phyloP scores from a whole-genome alignment of 257 asterid genomes.

The Solanum paucissectum region DNA sequence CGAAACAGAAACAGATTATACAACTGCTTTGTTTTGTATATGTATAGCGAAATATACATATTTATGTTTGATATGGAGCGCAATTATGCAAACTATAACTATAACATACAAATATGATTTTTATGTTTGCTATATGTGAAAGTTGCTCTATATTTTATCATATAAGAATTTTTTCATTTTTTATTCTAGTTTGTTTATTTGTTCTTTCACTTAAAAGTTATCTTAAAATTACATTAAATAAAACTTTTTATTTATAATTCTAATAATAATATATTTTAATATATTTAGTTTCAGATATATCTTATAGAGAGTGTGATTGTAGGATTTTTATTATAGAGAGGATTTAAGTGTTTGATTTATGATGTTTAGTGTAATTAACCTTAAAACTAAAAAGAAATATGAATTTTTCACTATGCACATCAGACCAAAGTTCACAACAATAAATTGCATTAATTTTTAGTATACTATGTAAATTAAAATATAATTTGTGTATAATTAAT shows the following conservation, averaged over 20 bases:
- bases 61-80: too few species aligned
- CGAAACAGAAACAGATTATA: too few species aligned
- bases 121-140: too few species aligned
- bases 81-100: too few species aligned
- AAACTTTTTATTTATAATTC: not conserved
- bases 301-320: not conserved
- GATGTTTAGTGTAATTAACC: not conserved
- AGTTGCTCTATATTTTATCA: too few species aligned
- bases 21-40: too few species aligned
- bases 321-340: not conserved
- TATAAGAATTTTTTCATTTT: too few species aligned
- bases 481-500: not conserved
- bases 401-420: not conserved
- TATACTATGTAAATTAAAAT: not conserved
- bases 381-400: not conserved
- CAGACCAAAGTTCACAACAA: not conserved
- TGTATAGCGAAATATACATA: too few species aligned
- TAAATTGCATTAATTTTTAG: not conserved
- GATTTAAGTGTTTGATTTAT: not conserved
- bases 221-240: not conserved
- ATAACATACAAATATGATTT: too few species aligned
- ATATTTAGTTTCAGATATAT: too few species aligned
- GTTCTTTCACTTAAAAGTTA: not conserved
- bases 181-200: too few species aligned
- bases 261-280: too few species aligned